Conservation (phyloP, 2,329 filamentous ascomycete genomes). For the Diplodia mutila region DNA sequence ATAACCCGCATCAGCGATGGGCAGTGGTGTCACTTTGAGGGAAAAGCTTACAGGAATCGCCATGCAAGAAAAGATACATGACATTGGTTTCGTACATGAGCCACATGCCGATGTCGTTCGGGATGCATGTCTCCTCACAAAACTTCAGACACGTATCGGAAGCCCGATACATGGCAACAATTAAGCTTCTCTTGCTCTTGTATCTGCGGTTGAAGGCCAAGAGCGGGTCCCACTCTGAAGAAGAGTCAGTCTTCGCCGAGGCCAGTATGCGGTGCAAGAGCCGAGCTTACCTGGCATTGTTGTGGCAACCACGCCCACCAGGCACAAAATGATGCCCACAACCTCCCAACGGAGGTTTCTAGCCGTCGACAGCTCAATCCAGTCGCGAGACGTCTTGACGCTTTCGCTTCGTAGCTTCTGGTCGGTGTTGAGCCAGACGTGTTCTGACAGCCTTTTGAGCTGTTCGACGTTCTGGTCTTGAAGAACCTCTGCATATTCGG, state of each 20-base stretch:
- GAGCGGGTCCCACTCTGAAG: slow-evolving; percentile 36
- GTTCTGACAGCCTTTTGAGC: slow-evolving; percentile 44
- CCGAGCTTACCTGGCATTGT: slow-evolving; percentile 34
- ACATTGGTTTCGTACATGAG: slow-evolving; percentile 38
- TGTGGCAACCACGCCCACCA: slow-evolving; percentile 41
- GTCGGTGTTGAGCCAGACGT: slow-evolving; percentile 49
- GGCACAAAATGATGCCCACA: slow-evolving; percentile 45
- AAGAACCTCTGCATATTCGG: slow-evolving; percentile 35
- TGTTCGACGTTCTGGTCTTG: slow-evolving; percentile 32
- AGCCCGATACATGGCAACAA: slow-evolving; percentile 31
- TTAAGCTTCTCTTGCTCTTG: slow-evolving; percentile 13
- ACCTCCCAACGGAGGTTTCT: slow-evolving; percentile 50
- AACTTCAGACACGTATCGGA: slow-evolving; percentile 39
- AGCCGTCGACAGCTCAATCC: slow-evolving; percentile 44
- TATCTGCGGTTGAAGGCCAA: slow-evolving; percentile 15
- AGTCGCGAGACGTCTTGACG: slow-evolving; percentile 44
- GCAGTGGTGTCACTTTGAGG: background rate
- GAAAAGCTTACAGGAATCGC: slow-evolving; percentile 36
- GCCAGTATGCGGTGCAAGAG: background rate
- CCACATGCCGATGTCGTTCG: slow-evolving; percentile 43
- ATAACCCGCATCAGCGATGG: background rate
- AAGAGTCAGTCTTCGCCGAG: background rate
- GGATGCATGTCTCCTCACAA: slow-evolving; percentile 37
- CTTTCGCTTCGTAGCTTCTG: slow-evolving; percentile 42
- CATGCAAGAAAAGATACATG: slow-evolving; percentile 34